Evolutionary conservation across 805 yeast species (phyloP), one percentile per base, ranked within the genome.

Genomic region (Candida berthetii): DNA sequence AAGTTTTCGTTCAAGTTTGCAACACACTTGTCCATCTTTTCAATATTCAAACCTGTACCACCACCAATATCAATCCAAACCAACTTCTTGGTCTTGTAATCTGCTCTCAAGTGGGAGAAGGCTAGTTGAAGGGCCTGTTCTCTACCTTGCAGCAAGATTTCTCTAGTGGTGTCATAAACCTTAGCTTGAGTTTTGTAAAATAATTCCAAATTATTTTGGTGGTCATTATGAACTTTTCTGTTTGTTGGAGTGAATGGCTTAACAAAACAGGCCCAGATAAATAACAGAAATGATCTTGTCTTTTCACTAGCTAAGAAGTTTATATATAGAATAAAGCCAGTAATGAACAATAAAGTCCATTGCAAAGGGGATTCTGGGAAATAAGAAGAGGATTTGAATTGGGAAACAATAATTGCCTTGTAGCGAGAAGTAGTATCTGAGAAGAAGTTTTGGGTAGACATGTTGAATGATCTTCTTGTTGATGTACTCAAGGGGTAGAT

Each of bases 31-130:
- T 82, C 68, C 95, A 85, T 85, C 52, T 73, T 71, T 61, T 85
- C 93, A 52, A 85, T 81, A 62, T 85, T 85, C 61, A 79, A 71
- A 37, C 95, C 95, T 6, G 95, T 85, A 19, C 95, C 95, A 27
- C 95, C 95, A 39, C 95, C 95, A 54, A 86, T 74, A 57, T 83
- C 90, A 38, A 83, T 69, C 90, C 90, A 83, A 36, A 82, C 78
- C 36, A 82, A 62, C 39, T 72, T 71, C 33, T 58, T 54, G 22
- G 59, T 60, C 40, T 64, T 66, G 2, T 40, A 22, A 14, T 45
- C 42, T 6, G 55, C 46, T 36, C 46, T 55, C 31, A 82, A 61
- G 58, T 84, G 89, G 20, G 81, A 59, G 25, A 67, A 70, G 1
- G 85, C 84, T 44, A 83, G 58, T 39, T 68, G 68, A 42, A 84